These are phyloP conservation scores for Phoenix roebelenii DNA, from an alignment of 176 grass and related monocot genomes.

Conservation along the genomic window DNA sequence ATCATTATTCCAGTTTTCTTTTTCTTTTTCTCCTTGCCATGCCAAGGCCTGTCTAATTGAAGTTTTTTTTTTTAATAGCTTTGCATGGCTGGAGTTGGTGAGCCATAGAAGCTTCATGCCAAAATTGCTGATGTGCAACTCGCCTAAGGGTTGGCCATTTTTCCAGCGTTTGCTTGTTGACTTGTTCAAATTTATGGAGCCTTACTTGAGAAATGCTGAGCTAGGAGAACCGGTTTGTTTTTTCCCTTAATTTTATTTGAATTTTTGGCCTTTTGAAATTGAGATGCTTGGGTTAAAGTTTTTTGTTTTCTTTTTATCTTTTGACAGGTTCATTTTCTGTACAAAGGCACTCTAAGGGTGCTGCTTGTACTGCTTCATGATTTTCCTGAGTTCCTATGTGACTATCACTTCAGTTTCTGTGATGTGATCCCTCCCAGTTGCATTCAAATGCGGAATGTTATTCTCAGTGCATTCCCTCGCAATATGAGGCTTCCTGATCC, in stretches of 20 bases:
- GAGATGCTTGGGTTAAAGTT: not conserved
- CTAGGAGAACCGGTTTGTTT: conserved; percentile 61
- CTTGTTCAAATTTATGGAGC: conserved; percentile 99
- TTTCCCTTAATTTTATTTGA: not conserved
- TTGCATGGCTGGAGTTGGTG: conserved; percentile 96
- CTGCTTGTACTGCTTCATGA: conserved; percentile 92
- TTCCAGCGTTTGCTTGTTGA: conserved; percentile 87
- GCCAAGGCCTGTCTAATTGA: not conserved
- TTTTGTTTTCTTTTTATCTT: not conserved
- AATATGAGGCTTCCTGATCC: conserved; percentile 99
- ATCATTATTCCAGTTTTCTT: not conserved
- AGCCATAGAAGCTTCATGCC: conserved; percentile 93
- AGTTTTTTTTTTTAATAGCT: conserved; percentile 33
- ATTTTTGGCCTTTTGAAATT: too few relatives aligned
- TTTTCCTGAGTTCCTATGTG: conserved; percentile 95
- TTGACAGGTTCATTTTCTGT: conserved; percentile 65
- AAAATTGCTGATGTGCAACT: conserved; percentile 70
- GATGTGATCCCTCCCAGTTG: conserved; percentile 89
- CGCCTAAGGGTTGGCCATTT: conserved; percentile 82
- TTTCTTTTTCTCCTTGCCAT: not conserved
- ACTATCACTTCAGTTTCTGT: conserved; percentile 97
- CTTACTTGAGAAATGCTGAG: conserved; percentile 83
- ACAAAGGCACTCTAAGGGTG: conserved; percentile 85
- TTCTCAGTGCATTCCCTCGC: conserved; percentile 91
- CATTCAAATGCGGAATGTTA: conserved; percentile 98